Percentiles rank a stretch among this genome's conserved stretches.
Evolutionary conservation across 2,329 filamentous ascomycete genomes (phyloP).

Genomic region (Neurospora sp.): DNA sequence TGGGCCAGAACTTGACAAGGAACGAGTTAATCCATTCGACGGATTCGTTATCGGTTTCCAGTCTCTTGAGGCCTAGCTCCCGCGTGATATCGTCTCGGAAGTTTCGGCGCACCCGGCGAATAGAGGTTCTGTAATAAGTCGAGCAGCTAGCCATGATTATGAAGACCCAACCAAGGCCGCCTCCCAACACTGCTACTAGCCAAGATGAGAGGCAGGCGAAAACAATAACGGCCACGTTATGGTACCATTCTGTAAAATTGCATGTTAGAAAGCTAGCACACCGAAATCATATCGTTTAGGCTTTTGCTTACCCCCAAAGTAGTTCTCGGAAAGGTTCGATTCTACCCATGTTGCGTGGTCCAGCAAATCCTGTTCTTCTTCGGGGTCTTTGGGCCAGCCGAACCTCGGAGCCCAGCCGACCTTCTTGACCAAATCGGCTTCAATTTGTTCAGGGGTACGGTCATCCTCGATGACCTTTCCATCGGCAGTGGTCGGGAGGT

Average conservation of each 20-base stretch:
- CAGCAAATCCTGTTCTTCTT: constrained; percentile 57
- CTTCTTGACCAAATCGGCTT: constrained; percentile 41
- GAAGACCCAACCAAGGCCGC: constrained; percentile 86
- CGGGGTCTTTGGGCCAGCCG: constrained; percentile 53
- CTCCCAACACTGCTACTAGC: constrained; percentile 80
- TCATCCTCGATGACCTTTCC: constrained; percentile 39
- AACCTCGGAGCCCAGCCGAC: constrained; percentile 89
- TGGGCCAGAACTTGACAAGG: constrained; percentile 97
- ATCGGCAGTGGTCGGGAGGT: constrained; percentile 38
- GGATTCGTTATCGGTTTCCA: constrained; percentile 86
- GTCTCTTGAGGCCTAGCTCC: constrained; percentile 73
- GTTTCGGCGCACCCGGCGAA: constrained; percentile 87
- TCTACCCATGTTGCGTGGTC: constrained; percentile 88
- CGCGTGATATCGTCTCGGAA: constrained; percentile 90
- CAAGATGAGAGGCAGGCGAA: constrained; percentile 88
- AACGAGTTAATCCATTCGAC: constrained; percentile 99
- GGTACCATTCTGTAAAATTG: constrained; percentile 74
- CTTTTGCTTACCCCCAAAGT: constrained; percentile 61
- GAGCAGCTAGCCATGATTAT: constrained; percentile 85
- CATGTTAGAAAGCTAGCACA: not conserved
- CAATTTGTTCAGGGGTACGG: constrained; percentile 42
- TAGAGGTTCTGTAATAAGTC: constrained; percentile 93
- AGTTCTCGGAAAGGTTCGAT: constrained; percentile 72
- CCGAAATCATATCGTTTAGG: not conserved
- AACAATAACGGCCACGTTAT: constrained; percentile 88